A percentile compares a stretch with the other conserved stretches of the same genome.
Evolutionary conservation across 169 alveolate species (phyloP).

Genomic region (Amoebophrya sp.): DNA sequence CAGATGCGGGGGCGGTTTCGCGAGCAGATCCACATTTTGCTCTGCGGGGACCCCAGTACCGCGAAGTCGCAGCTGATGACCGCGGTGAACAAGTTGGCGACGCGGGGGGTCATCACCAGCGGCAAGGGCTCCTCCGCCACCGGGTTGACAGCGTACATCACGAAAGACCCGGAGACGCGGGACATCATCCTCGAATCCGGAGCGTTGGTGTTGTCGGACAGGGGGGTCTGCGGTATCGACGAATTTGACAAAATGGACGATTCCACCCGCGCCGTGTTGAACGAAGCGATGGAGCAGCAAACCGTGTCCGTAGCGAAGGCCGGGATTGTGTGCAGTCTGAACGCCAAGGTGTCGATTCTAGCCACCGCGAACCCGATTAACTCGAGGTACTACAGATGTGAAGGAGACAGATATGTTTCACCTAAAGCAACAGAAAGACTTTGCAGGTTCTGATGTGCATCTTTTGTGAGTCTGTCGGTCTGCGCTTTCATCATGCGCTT

Average conservation of each 20-base stretch:
- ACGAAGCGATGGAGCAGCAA: constrained; percentile 93
- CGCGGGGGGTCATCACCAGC: constrained; percentile 78
- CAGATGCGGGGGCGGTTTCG: neutral
- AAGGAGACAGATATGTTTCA: too few relatives aligned
- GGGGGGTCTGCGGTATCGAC: constrained; percentile 94
- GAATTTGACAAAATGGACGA: constrained; percentile 99
- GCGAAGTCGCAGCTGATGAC: constrained; percentile 96
- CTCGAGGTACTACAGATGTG: constrained; percentile 45
- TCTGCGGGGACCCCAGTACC: constrained; percentile 99
- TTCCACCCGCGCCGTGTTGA: constrained; percentile 71
- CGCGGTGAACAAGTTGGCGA: constrained; percentile 47
- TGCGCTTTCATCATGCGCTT: too few relatives aligned
- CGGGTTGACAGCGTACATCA: constrained; percentile 96
- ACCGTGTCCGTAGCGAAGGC: constrained; percentile 98
- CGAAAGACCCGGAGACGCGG: constrained; percentile 93
- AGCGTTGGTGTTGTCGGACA: constrained; percentile 95
- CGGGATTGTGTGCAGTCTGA: constrained; percentile 59
- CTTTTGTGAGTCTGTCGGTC: too few relatives aligned
- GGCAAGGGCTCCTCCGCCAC: constrained; percentile 95
- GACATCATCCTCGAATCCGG: constrained; percentile 91
- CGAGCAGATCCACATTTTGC: constrained; percentile 79
- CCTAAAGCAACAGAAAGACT: too few relatives aligned
- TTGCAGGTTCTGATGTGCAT: too few relatives aligned
- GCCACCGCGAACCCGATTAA: constrained; percentile 99
- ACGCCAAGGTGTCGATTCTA: constrained; percentile 91